Evolutionary conservation across 768 basidiomycete genomes (phyloP), one percentile per base, ranked within the genome.

Genomic region (Tricholoma terreum): DNA sequence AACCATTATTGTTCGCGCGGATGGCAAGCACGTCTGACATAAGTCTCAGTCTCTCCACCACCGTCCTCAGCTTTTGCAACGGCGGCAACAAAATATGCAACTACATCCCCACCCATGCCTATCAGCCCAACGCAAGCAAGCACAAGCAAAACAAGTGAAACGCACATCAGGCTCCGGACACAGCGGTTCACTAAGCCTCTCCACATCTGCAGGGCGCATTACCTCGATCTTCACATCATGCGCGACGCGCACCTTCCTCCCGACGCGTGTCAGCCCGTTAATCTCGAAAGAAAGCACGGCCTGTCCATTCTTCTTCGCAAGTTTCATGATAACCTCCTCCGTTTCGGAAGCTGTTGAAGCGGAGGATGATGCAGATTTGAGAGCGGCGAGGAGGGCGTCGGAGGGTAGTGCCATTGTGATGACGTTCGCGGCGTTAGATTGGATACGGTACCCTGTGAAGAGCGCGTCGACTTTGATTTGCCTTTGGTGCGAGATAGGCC

Each of bases 171-270:
- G 90, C 30, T 89, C 86, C 1, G 93, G 93, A 66, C 92, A 94
- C 62, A 90, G 69, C 1, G 93, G 93, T 67, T 94, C 93, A 24
- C 75, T 79, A 55, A 94, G 78, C 58, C 78, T 83, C 17, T 81
- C 84, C 11, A 90, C 83, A 56, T 94, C 93, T 0, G 75, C 74
- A 1, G 87, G 87, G 55, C 84, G 84, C 82, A 92, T 80, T 8
- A 95, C 85, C 52, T 89, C 89, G 56, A 94, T 89, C 61, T 82
- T 80, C 30, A 94, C 89, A 64, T 94, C 92, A 66, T 95, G 91
- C 0, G 82, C 76, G 19, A 94, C 82, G 45, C 81, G 78, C 38
- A 92, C 80, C 42, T 71, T 77, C 57, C 84, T 77, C 5, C 89
- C 89, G 27, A 82, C 76, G n/a, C 84, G 75, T 9, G 84, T 86